Evolutionary conservation across 1,284 basidiomycete genomes (phyloP).

Genomic region (Moniliophthora roreri): DNA sequence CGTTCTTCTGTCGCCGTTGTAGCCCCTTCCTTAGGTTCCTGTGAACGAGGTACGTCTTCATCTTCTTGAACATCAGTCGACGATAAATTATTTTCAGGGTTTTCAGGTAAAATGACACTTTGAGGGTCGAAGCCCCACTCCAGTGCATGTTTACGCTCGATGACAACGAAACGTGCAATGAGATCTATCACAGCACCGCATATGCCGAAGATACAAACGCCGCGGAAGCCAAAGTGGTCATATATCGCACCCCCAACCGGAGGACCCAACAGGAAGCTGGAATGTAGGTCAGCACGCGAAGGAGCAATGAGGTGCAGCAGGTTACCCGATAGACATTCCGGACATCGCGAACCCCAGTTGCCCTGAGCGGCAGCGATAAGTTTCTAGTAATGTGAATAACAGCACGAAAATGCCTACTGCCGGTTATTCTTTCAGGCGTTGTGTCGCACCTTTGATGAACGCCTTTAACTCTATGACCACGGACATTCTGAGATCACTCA

Average conservation of each 20-base stretch:
- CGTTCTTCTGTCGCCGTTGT: background rate
- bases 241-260: constrained; percentile 74
- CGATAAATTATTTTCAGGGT: constrained; percentile 11
- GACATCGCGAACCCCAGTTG: constrained; percentile 75
- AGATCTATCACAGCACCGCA: constrained; percentile 61
- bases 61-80: background rate
- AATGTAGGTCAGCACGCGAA: background rate
- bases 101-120: constrained; percentile 10
- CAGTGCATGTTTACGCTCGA: constrained; percentile 61
- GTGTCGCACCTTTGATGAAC: constrained; percentile 58
- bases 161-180: constrained; percentile 57
- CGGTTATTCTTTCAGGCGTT: constrained; percentile 56
- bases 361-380: constrained; percentile 33
- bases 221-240: constrained; percentile 65
- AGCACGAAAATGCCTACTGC: too few species aligned
- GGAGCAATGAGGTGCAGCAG: background rate
- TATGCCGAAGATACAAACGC: constrained; percentile 74
- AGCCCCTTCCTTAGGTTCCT: background rate
- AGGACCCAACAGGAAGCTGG: constrained; percentile 57
- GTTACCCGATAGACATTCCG: constrained; percentile 66
- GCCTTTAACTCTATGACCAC: constrained; percentile 1
- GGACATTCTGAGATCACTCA: constrained; percentile 29
- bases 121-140: constrained; percentile 52
- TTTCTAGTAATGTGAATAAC: constrained; percentile 15
- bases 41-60: background rate